Conservation (phyloP, 148 eudicot species). For the Simmondsia chinensis region DNA sequence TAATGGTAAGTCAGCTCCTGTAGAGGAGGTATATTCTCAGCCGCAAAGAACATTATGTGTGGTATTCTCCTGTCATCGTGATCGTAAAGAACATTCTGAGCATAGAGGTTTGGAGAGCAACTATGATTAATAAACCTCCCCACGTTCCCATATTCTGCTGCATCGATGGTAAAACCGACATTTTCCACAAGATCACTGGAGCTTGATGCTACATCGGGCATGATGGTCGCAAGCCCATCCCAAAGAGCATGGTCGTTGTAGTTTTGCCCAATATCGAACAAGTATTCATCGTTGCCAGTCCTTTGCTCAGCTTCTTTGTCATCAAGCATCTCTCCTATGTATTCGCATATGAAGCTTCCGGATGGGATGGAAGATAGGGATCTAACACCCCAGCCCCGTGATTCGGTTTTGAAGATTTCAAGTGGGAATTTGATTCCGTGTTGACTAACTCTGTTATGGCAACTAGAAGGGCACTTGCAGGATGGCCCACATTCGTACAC, state of each 20-base stretch:
- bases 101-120: conserved; percentile 85
- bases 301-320: conserved; percentile 83
- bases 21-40: conserved; percentile 81
- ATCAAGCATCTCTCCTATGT: conserved; percentile 77
- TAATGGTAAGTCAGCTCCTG: conserved; percentile 82
- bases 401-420: conserved; percentile 79
- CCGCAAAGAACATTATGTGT: conserved; percentile 85
- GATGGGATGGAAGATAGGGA: conserved; percentile 58
- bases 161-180: conserved; percentile 80
- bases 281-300: conserved; percentile 57
- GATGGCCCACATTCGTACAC: conserved; percentile 87
- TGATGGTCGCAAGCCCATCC: conserved; percentile 23
- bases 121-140: conserved; percentile 94
- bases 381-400: conserved; percentile 92
- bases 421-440: conserved; percentile 63
- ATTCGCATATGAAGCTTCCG: conserved; percentile 90
- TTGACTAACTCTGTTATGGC: conserved; percentile 76
- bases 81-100: conserved; percentile 83
- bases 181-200: conserved; percentile 26
- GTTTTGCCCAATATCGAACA: conserved; percentile 83
- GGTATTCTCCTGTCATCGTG: conserved; percentile 78
- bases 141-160: conserved; percentile 54
- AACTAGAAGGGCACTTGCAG: conserved; percentile 74
- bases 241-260: conserved; percentile 33
- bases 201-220: conserved; percentile 13